phyloP scores from a whole-genome alignment of 306 rosid genomes.

The Lotus japonicus region DNA sequence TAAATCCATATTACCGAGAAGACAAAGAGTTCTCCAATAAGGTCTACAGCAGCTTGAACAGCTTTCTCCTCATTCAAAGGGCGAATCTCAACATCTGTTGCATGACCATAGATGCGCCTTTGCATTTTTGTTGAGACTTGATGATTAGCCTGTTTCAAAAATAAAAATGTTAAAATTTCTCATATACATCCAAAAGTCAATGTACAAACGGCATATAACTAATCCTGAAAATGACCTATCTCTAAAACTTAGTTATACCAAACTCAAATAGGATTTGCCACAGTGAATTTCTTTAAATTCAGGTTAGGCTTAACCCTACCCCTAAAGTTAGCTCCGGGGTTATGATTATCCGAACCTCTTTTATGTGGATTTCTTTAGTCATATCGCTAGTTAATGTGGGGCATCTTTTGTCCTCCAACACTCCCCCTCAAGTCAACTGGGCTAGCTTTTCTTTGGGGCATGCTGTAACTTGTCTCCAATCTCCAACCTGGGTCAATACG shows the following conservation, averaged over 20 bases:
- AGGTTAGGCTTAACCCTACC: no score
- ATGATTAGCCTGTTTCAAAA: slow-evolving; percentile 58
- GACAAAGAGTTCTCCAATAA: slow-evolving; percentile 84
- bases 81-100: slow-evolving; percentile 78
- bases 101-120: slow-evolving; percentile 75
- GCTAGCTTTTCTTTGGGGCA: no score
- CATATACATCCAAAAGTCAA: not conserved
- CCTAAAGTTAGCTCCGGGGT: no score
- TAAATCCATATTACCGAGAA: slow-evolving; percentile 48
- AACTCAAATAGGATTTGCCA: no score
- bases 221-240: not conserved
- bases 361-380: no score
- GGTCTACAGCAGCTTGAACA: slow-evolving; percentile 83
- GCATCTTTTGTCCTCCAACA: no score
- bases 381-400: no score
- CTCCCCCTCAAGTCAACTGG: no score
- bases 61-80: slow-evolving; percentile 95
- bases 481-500: no score
- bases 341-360: no score
- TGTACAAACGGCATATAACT: not conserved
- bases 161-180: not conserved
- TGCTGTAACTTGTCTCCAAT: no score
- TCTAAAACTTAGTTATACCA: no score
- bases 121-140: slow-evolving; percentile 71
- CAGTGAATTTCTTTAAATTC: not conserved